A percentile compares a stretch with the other conserved stretches of the same genome.
phyloP scores from a whole-genome alignment of 139 green algal species.

The Volvox africanus region DNA sequence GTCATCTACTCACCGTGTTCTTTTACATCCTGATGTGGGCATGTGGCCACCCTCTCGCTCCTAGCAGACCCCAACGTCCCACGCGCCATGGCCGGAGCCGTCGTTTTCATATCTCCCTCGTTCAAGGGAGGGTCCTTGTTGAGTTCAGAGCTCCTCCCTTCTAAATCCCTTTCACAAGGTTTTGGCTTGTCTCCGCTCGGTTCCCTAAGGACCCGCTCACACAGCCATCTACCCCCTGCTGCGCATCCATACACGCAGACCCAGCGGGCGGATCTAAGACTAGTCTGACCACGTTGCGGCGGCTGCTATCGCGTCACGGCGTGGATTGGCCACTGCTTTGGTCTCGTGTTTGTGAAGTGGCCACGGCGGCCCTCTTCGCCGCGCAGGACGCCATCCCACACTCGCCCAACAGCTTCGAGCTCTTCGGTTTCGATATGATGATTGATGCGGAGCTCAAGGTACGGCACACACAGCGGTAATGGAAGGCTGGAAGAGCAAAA shows the following conservation, averaged over 20 bases:
- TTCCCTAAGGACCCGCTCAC: background rate
- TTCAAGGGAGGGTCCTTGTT: too few species aligned
- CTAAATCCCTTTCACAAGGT: too few species aligned
- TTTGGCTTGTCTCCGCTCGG: background rate
- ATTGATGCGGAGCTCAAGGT: slow-evolving; percentile 64
- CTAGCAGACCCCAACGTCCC: too few species aligned
- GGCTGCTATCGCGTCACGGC: slow-evolving; percentile 57
- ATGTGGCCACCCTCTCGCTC: too few species aligned
- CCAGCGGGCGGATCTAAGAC: slow-evolving; percentile 59
- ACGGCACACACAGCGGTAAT: too few species aligned
- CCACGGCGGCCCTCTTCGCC: slow-evolving; percentile 62
- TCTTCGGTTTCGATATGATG: slow-evolving; percentile 85
- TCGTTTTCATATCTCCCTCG: too few species aligned
- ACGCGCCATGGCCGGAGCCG: too few species aligned
- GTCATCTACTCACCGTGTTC: too few species aligned
- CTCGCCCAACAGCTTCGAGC: slow-evolving; percentile 74
- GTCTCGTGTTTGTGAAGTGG: slow-evolving; percentile 62
- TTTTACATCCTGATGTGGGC: too few species aligned
- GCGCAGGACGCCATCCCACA: slow-evolving; percentile 68
- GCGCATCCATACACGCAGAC: background rate
- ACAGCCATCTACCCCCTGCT: background rate
- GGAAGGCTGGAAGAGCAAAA: too few species aligned
- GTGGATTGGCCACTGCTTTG: slow-evolving; percentile 66
- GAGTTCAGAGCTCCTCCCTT: too few species aligned
- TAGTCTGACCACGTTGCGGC: slow-evolving; percentile 53